A percentile compares a stretch with the other conserved stretches of the same genome.
phyloP scores from a whole-genome alignment of 495 filamentous ascomycete genomes.

The Cairneyella variabilis region DNA sequence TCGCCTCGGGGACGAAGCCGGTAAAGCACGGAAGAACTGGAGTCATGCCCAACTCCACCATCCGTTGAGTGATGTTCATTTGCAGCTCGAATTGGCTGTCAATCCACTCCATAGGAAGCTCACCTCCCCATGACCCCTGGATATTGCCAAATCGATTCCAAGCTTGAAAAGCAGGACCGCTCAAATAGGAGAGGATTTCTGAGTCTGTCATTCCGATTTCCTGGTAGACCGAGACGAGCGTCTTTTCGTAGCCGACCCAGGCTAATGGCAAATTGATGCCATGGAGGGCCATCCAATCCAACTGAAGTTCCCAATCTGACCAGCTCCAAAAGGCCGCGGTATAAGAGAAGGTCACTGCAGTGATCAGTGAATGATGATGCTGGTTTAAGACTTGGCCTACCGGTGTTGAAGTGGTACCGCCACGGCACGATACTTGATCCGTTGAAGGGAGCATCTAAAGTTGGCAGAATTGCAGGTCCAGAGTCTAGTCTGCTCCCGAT shows the following conservation, averaged over 20 bases:
- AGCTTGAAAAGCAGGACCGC: constrained; percentile 50
- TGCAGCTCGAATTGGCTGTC: constrained; percentile 43
- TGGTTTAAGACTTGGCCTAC: constrained; percentile 11
- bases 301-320: constrained; percentile 50
- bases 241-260: constrained; percentile 50
- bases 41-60: constrained; percentile 52
- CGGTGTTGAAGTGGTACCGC: constrained; percentile 51
- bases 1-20: constrained; percentile 42
- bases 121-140: constrained; percentile 45
- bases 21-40: constrained; percentile 47
- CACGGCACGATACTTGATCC: constrained; percentile 44
- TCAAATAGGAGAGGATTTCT: constrained; percentile 43
- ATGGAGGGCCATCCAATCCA: constrained; percentile 52
- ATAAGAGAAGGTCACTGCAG: constrained; percentile 49
- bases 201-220: constrained; percentile 42
- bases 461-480: constrained; percentile 29
- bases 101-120: constrained; percentile 42
- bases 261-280: constrained; percentile 51
- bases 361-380: constrained; percentile 7
- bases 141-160: constrained; percentile 57
- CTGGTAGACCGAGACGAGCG: constrained; percentile 44
- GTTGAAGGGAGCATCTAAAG: constrained; percentile 24
- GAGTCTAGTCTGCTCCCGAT: constrained; percentile 33
- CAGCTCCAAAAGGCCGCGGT: constrained; percentile 51
- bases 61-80: constrained; percentile 44